Evolutionary conservation across 2,329 filamentous ascomycete species (phyloP), one percentile per base, ranked within the genome.

Genomic region (Microascus cirrosus): DNA sequence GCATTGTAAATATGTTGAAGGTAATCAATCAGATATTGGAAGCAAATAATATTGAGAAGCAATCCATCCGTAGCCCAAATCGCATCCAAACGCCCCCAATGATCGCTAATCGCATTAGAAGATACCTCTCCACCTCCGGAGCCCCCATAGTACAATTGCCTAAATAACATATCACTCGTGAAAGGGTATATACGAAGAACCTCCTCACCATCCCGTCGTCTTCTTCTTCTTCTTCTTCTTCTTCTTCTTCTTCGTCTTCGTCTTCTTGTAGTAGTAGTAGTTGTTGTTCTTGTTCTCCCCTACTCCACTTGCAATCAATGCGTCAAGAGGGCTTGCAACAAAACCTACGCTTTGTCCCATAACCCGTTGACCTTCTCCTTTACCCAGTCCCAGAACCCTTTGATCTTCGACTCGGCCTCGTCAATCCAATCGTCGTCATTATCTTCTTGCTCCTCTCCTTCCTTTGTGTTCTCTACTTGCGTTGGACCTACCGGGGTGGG

Each of bases 311-410:
- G n/a, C 28, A 32, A 8, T 8, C 28, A 32, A 8, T 32, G 8
- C 18, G 39, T 45, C 39, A n/a, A 7, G 39, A 6, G n/a, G 18
- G 11, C n/a, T 50, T 13, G 22, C 11, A 4, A 4, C 45, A 20
- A 50, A n/a, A 36, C 54, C 25, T 11, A 20, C 13, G 48, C 54
- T 8, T n/a, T 34, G 28, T 45, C 18, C 77, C 76, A 80, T 22
- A 74, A 67, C 35, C 75, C 67, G 35, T 69, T 70, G 15, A 80
- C 64, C 60, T 80, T 75, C 36, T 73, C 74, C 2, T 71, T 75
- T 12, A 82, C 62, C 79, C 79, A 82, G 54, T 77, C 70, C 77
- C 78, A 81, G 39, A 77, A 70, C 3, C 69, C 67, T 60, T 75
- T 66, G n/a, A 69, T 63, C 2, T 63, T 62, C 3, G 64, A 61